Base-by-base conservation (phyloP, 305 asterid species). In the Solanum aculeatissimum region DNA sequence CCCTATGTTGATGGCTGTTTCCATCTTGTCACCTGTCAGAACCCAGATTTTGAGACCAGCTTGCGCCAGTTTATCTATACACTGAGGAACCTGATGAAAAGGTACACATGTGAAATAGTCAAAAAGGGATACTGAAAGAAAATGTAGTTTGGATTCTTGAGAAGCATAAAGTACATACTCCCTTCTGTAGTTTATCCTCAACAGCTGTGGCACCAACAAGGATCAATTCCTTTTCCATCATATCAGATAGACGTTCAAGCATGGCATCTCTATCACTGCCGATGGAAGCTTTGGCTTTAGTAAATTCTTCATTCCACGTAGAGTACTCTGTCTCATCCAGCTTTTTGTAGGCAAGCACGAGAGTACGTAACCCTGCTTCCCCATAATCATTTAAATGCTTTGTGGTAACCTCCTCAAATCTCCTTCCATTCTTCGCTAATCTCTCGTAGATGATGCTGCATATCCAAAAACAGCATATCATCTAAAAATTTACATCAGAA, bases 1-100 rank as follows among this genome's bases (percentile, higher is more conserved):
- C 99, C 99, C 98, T 85, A 96, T 92, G 87, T 96, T 96, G 79
- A 96, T 93, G 85, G 99, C 99, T 58, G 99, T 96, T 89, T 96
- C 98, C 95, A 93, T 96, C 89, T 96, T 96, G 91, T 96, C 99
- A 89, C 99, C 99, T 72, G 98, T 96, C 89, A 96, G 91, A 89
- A 96, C 97, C 99, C 99, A 96, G 40, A 96, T 92, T 88, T 95
- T 96, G 75, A 96, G 86, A 77, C 99, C 98, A 86, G 99, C 99
- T 89, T 89, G 97, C 82, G 99, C 99, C 85, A 96, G 92, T 88
- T 96, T 96, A 88, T 96, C 99, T 12, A 96, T 96, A 94, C 99
- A 96, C 85, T 96, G 96, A 69, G 99, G 99, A 85, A 96, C 99
- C 99, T 96, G 49, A 87, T 71, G 60, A 45, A 54, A 68, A 66